phyloP scores from a whole-genome alignment of 2,329 filamentous ascomycete species.

The Colletotrichum tofieldiae region DNA sequence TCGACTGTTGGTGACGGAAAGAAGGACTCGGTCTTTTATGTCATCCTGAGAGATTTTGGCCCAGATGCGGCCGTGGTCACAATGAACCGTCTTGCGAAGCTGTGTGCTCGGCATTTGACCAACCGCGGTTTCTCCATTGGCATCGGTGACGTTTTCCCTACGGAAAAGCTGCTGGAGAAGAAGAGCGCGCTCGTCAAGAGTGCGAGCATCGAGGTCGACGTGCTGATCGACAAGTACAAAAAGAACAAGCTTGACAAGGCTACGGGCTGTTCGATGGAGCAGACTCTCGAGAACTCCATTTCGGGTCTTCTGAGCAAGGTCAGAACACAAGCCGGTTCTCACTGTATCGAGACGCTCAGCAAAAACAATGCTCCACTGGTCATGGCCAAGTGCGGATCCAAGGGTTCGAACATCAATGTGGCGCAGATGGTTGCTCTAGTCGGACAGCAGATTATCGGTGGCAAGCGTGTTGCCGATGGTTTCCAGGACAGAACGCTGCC shows the following conservation, averaged over 20 bases:
- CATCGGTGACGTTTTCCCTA: constrained; percentile 93
- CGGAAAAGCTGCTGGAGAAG: constrained; percentile 76
- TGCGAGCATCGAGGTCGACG: constrained; percentile 86
- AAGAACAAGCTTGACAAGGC: constrained; percentile 87
- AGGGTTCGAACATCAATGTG: constrained; percentile 97
- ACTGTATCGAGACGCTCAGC: constrained; percentile 92
- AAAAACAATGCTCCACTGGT: constrained; percentile 93
- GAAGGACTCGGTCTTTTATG: constrained; percentile 98
- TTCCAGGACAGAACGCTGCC: constrained; percentile 96
- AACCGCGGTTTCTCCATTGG: constrained; percentile 97
- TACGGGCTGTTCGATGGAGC: constrained; percentile 90
- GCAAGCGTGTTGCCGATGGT: constrained; percentile 92
- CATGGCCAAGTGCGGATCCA: constrained; percentile 98
- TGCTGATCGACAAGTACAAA: constrained; percentile 87
- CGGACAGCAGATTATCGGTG: constrained; percentile 97
- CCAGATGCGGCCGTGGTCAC: constrained; percentile 88
- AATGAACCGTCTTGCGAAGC: constrained; percentile 94
- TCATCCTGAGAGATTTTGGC: constrained; percentile 95
- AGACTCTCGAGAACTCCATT: constrained; percentile 91
- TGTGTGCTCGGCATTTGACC: constrained; percentile 89
- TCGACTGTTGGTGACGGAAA: constrained; percentile 97
- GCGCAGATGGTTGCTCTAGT: constrained; percentile 99
- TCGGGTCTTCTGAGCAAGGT: constrained; percentile 94
- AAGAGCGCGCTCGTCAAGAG: constrained; percentile 84
- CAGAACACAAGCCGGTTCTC: constrained; percentile 89